phyloP scores from a whole-genome alignment of 2,329 filamentous ascomycete species.

The Knufia fluminis region DNA sequence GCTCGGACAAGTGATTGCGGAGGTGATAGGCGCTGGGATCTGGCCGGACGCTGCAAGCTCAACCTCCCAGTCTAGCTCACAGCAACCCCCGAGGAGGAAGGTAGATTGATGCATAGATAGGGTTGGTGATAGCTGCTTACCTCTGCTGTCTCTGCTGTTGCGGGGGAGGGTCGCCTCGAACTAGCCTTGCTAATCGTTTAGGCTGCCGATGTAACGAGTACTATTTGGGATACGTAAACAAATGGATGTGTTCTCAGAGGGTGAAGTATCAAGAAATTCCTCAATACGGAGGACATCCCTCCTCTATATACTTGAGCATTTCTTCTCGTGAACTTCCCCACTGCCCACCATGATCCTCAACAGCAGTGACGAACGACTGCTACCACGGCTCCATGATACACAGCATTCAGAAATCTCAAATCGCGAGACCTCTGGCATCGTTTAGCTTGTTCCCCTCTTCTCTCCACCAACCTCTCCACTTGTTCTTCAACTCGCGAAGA shows the following conservation, averaged over 20 bases:
- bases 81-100: too few species aligned
- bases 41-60: too few species aligned
- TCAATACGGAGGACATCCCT: slow-evolving; percentile 3
- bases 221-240: background rate
- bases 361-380: background rate
- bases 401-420: background rate
- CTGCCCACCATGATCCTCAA: background rate
- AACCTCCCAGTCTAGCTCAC: too few species aligned
- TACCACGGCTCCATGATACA: background rate
- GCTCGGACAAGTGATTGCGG: background rate
- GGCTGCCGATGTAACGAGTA: background rate
- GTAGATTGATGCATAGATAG: background rate
- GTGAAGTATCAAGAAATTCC: background rate
- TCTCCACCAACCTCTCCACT: slow-evolving; percentile 5
- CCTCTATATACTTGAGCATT: slow-evolving; percentile 2
- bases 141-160: background rate
- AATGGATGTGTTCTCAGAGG: background rate
- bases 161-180: background rate
- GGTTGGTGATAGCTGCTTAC: background rate
- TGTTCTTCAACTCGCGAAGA: background rate
- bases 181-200: background rate
- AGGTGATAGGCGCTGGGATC: background rate
- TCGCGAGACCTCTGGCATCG: slow-evolving; percentile 6
- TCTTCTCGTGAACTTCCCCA: background rate
- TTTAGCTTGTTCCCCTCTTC: slow-evolving; percentile 2